phyloP scores from a whole-genome alignment of 257 asterid genomes.

The Echium plantagineum region DNA sequence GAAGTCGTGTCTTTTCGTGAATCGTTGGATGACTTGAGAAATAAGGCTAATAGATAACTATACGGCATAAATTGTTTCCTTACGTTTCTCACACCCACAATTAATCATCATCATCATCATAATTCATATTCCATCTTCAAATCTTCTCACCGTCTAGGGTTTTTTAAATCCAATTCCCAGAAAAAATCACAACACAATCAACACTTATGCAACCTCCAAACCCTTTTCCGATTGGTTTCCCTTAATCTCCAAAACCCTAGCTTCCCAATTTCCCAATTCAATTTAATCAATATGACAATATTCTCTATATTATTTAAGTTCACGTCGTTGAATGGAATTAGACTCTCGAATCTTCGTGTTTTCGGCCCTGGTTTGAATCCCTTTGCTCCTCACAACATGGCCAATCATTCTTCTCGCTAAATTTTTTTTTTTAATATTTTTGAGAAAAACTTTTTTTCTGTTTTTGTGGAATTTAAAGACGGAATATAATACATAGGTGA shows the following conservation, averaged over 20 bases:
- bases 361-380: constrained; percentile 99
- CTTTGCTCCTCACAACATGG: constrained; percentile 65
- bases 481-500: too few species aligned
- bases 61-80: background rate
- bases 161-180: constrained; percentile 2
- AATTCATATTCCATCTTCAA: background rate
- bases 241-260: background rate
- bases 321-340: constrained; percentile 41
- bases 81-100: too few species aligned
- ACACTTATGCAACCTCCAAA: constrained; percentile 52
- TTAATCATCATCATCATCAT: too few species aligned
- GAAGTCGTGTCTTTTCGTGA: too few species aligned
- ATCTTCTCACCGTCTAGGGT: constrained; percentile 7
- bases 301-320: constrained; percentile 24
- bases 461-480: too few species aligned
- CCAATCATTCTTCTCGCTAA: constrained; percentile 92
- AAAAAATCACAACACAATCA: background rate
- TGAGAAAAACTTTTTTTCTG: too few species aligned
- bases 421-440: background rate
- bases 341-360: constrained; percentile 59
- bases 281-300: constrained; percentile 39
- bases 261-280: background rate
- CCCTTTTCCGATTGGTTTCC: constrained; percentile 14
- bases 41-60: too few species aligned
- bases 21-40: too few species aligned